These are phyloP conservation scores for Sporisorium sorghi DNA, from an alignment of 1,284 basidiomycete species.

Conservation along the genomic window DNA sequence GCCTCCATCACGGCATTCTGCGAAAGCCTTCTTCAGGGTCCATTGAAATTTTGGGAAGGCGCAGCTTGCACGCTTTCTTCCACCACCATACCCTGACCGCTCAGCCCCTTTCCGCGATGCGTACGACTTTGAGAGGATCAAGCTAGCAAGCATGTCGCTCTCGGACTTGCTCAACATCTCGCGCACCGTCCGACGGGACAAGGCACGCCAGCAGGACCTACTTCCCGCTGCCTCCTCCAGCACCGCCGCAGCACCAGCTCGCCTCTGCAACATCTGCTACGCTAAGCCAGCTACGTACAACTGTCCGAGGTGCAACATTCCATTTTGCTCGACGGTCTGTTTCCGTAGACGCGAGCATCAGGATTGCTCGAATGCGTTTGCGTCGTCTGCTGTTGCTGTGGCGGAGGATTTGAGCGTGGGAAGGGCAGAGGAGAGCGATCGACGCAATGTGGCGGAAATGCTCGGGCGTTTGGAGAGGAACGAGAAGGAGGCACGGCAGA, in stretches of 20 bases:
- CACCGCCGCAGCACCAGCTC: conserved; percentile 12
- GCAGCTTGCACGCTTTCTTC: not conserved
- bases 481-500: conserved; percentile 10
- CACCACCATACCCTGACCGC: not conserved
- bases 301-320: conserved; percentile 61
- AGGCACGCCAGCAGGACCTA: conserved; percentile 34
- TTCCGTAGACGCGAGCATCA: conserved; percentile 49
- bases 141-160: conserved; percentile 23
- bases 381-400: conserved; percentile 24
- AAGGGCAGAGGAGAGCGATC: conserved; percentile 21
- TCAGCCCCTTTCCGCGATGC: too few relatives aligned
- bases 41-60: not conserved
- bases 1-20: not conserved
- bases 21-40: conserved; percentile 7
- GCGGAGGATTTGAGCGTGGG: conserved; percentile 1
- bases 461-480: conserved; percentile 20
- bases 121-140: not conserved
- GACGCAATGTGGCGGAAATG: conserved; percentile 38
- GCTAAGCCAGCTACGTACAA: conserved; percentile 44
- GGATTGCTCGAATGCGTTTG: conserved; percentile 50
- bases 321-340: conserved; percentile 61
- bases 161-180: conserved; percentile 60
- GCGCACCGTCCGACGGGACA: conserved; percentile 43
- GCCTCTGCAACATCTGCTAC: conserved; percentile 60
- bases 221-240: conserved; percentile 29